Base-by-base conservation (phyloP, 768 basidiomycete species). In the Naganishia friedmannii region DNA sequence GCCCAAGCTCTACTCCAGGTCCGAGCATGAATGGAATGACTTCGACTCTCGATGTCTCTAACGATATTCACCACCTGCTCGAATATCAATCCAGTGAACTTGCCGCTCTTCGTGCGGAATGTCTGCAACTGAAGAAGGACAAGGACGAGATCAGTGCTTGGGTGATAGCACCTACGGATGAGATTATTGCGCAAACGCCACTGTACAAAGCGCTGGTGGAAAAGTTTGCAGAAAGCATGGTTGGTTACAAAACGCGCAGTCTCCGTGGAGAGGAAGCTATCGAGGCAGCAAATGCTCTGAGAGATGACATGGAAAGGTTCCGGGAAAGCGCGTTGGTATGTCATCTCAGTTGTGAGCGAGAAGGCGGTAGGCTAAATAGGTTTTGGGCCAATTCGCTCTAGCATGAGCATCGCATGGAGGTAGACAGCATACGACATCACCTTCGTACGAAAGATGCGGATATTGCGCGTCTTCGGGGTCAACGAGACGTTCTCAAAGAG, bases 401-500 rank as follows among this genome's bases (percentile, higher is more conserved):
- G 60, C 55, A 69, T 9, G 78, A 78, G 48, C 72, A 73, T 3
- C 74, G 70, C 19, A 72, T 70, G 6, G 77, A 80, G 53, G 82
- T 84, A n/a, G 85, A 88, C 73, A 90, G 76, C 1, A 66, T 83
- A 5, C 73, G 80, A 21, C 68, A 70, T 15, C 77, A 78, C 66
- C 72, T 80, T 0, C 45, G 65, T 5, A 72, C 77, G 39, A 75
- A 76, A 53, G 82, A 83, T 71, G 63, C 70, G 5, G 83, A 83
- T 69, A 63, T 82, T 23, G 77, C 77, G 4, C 74, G 83, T 65
- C 71, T 84, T 15, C 74, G 83, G 29, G 75, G 79, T 0, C 78
- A 81, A 54, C 74, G 83, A 53, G 83, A 84, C 70, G 82, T 93
- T 34, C 82, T 90, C 37, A 88, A 86, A 74, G 77, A 79, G 0